A percentile compares a stretch with the other conserved stretches of the same genome.
Evolutionary conservation across 2,329 filamentous ascomycete species (phyloP).

Genomic region (Pezicula neosporulosa): DNA sequence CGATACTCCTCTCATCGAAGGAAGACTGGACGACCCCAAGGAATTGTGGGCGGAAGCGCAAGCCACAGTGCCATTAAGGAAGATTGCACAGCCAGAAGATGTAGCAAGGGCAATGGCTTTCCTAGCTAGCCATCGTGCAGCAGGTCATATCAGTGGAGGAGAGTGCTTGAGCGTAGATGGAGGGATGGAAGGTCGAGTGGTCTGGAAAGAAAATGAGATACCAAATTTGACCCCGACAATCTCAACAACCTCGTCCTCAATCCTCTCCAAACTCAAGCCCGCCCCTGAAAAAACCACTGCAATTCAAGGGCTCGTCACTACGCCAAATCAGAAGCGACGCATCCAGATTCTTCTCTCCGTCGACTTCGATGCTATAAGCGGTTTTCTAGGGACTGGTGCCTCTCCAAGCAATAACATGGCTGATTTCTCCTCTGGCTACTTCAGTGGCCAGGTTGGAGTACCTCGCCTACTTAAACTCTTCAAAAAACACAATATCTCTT

Average conservation of each 20-base stretch:
- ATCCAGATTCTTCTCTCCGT: slow-evolving; percentile 18
- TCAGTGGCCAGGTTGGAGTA: slow-evolving; percentile 53
- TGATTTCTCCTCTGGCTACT: slow-evolving; percentile 53
- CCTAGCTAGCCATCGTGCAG: slow-evolving; percentile 63
- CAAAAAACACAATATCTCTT: slow-evolving; percentile 43
- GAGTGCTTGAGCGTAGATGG: slow-evolving; percentile 48
- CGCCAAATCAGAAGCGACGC: slow-evolving; percentile 5
- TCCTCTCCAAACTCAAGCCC: slow-evolving; percentile 6
- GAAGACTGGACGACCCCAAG: slow-evolving; percentile 43
- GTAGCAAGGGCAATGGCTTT: slow-evolving; percentile 76
- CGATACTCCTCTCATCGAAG: slow-evolving; percentile 56
- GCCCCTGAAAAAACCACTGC: not conserved
- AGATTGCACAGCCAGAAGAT: slow-evolving; percentile 66
- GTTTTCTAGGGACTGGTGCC: slow-evolving; percentile 54
- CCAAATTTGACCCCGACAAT: not conserved
- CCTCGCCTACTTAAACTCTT: slow-evolving; percentile 51
- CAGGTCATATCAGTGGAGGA: slow-evolving; percentile 52
- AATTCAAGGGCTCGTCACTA: not conserved
- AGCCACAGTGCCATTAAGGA: slow-evolving; percentile 54
- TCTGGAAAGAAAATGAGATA: slow-evolving; percentile 40
- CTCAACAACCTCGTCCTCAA: not conserved
- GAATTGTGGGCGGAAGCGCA: slow-evolving; percentile 47
- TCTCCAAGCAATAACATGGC: slow-evolving; percentile 47
- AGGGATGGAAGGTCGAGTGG: slow-evolving; percentile 40
- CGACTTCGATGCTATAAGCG: slow-evolving; percentile 49